A percentile compares a stretch with the other conserved stretches of the same genome.
Conservation (phyloP, 2,329 filamentous ascomycete genomes). For the Epichloe uncinata region DNA sequence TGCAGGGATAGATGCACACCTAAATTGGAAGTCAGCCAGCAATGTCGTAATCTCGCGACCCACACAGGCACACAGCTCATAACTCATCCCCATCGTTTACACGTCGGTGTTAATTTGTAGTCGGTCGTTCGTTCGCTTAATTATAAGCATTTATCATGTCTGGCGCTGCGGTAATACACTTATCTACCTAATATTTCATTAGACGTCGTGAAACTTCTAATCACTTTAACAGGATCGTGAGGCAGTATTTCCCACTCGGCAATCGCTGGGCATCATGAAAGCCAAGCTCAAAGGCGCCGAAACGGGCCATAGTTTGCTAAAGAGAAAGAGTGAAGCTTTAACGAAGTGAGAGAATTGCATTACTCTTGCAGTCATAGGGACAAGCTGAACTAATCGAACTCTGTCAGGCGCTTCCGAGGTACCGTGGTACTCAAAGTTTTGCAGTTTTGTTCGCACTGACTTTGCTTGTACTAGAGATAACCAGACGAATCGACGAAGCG, state of each 20-base stretch:
- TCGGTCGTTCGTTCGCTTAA: not conserved
- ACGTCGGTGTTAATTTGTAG: not conserved
- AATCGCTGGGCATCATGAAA: slow-evolving; percentile 95
- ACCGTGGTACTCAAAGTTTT: not conserved
- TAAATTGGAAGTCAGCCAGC: too few species aligned
- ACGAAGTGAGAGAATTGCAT: slow-evolving; percentile 58
- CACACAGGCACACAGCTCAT: not conserved
- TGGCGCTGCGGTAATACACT: slow-evolving; percentile 16
- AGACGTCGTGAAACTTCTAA: not conserved
- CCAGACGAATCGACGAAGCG: slow-evolving; percentile 90
- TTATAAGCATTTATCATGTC: slow-evolving; percentile 16
- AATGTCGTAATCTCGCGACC: not conserved
- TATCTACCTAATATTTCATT: not conserved
- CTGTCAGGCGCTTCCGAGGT: slow-evolving; percentile 6
- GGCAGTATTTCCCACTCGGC: slow-evolving; percentile 92
- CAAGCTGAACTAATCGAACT: not conserved
- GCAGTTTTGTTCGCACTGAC: slow-evolving; percentile 6
- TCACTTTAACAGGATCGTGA: slow-evolving; percentile 61
- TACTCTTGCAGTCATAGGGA: not conserved
- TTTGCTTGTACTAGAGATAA: slow-evolving; percentile 55
- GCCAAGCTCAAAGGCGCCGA: slow-evolving; percentile 90
- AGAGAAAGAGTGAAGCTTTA: slow-evolving; percentile 94
- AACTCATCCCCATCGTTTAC: not conserved
- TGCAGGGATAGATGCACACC: too few species aligned
- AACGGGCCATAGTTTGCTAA: slow-evolving; percentile 84